Percentiles rank a stretch among this genome's conserved stretches.
phyloP scores from a whole-genome alignment of 2,329 filamentous ascomycete species.

The Beauveria pseudobassiana region DNA sequence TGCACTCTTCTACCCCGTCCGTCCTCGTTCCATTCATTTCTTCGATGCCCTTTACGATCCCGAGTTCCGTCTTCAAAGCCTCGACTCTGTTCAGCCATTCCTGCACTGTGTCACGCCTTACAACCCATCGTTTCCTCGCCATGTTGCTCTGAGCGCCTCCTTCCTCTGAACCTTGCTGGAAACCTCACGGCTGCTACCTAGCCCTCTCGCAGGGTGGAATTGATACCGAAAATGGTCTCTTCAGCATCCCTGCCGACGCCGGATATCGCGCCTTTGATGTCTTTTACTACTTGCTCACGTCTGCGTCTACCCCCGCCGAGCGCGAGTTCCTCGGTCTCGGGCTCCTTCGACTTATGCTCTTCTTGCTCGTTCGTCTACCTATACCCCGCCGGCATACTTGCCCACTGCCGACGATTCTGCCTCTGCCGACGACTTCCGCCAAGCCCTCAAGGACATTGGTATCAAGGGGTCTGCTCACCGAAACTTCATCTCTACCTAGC shows the following conservation, averaged over 20 bases:
- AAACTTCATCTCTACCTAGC: slow-evolving; percentile 81
- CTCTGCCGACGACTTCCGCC: slow-evolving; percentile 85
- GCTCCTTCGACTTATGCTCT: slow-evolving; percentile 69
- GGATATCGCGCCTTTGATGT: slow-evolving; percentile 94
- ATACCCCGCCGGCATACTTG: slow-evolving; percentile 77
- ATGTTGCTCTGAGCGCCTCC: slow-evolving; percentile 72
- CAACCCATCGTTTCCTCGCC: slow-evolving; percentile 76
- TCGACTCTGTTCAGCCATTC: slow-evolving; percentile 80
- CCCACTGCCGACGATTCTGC: slow-evolving; percentile 89
- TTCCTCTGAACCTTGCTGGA: slow-evolving; percentile 73
- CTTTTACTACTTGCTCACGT: slow-evolving; percentile 92
- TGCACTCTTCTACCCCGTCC: slow-evolving; percentile 83
- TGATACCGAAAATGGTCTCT: slow-evolving; percentile 70
- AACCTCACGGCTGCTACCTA: slow-evolving; percentile 69
- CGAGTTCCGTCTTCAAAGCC: slow-evolving; percentile 68
- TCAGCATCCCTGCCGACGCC: slow-evolving; percentile 69
- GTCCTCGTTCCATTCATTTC: slow-evolving; percentile 74
- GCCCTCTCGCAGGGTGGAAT: slow-evolving; percentile 82
- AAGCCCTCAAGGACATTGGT: slow-evolving; percentile 80
- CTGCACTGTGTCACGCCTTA: slow-evolving; percentile 78
- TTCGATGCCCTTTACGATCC: slow-evolving; percentile 72
- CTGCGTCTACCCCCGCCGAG: slow-evolving; percentile 82
- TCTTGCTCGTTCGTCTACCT: slow-evolving; percentile 76
- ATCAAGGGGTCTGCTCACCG: slow-evolving; percentile 82
- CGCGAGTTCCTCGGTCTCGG: slow-evolving; percentile 81